Evolutionary conservation across 2,329 filamentous ascomycete species (phyloP).

Genomic region (Coniochaeta sp.): DNA sequence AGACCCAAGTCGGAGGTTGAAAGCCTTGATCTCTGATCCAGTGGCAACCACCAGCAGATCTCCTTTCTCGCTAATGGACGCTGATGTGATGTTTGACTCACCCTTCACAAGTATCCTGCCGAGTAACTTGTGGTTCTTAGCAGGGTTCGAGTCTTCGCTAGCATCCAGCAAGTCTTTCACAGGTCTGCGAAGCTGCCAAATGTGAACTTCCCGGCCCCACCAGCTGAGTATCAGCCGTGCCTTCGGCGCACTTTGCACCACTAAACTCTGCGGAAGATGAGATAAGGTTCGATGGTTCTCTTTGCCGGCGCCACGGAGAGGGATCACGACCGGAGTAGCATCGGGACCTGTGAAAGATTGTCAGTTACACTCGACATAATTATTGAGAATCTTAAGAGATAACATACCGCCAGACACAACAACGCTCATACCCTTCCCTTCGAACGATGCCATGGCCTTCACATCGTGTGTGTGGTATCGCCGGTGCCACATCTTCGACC

Average conservation of each 20-base stretch:
- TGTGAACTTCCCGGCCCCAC: conserved; percentile 82
- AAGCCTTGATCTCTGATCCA: conserved; percentile 66
- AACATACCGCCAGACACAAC: conserved; percentile 79
- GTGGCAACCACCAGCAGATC: conserved; percentile 72
- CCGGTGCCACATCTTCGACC: conserved; percentile 80
- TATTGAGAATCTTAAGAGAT: neutral
- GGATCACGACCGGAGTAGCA: conserved; percentile 72
- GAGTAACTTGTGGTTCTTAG: conserved; percentile 55
- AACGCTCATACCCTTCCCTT: conserved; percentile 75
- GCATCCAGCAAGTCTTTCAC: conserved; percentile 37
- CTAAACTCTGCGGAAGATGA: conserved; percentile 72
- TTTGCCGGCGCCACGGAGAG: conserved; percentile 66
- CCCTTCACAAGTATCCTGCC: conserved; percentile 63
- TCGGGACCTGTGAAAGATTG: conserved; percentile 60
- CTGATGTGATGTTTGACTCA: conserved; percentile 74
- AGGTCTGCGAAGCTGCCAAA: conserved; percentile 59
- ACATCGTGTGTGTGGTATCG: conserved; percentile 91
- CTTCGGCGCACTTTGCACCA: conserved; percentile 63
- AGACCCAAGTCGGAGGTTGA: conserved; percentile 52
- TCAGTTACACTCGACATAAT: conserved; percentile 15
- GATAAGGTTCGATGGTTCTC: conserved; percentile 78
- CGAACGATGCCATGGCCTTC: conserved; percentile 87
- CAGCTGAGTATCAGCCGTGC: conserved; percentile 77
- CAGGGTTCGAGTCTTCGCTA: conserved; percentile 31
- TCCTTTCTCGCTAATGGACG: conserved; percentile 61